Evolutionary conservation across 2,329 filamentous ascomycete species (phyloP), one percentile per base, ranked within the genome.

Genomic region (Fusarium anguioides): DNA sequence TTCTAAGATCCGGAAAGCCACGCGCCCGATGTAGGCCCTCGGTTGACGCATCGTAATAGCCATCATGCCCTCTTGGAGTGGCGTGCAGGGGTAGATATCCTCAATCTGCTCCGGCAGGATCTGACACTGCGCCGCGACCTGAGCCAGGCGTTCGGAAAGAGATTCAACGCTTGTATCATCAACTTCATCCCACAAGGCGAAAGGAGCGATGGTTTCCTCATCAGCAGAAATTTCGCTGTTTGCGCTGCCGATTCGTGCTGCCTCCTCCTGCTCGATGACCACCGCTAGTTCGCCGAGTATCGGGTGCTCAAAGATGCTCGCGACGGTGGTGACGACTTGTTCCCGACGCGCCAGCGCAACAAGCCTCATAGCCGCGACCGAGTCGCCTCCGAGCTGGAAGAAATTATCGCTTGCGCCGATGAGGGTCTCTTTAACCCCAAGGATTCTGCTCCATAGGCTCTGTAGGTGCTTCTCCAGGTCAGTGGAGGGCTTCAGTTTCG

Each of bases 31-130:
- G 50, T 54, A 44, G 31, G 50, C 40, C 24, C 37, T 37, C 11
- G 50, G 39, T 37, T 54, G 39, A 29, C 33, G 40, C 40, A 46
- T 45, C 31, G 50, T 44, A 37, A 44, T 37, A 15, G 37, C 50
- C 40, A 54, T 45, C 40, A 54, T 42, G 40, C 50, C 37, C 33
- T 44, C 50, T 46, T 54, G 50, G 50, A 54, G 37, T 4, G 50
- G 41, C 15, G 50, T 53, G 23, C 50, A 52, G 17, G 49, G 49
- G 49, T 52, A 52, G 35, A 52, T 33, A 42, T 53, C 49, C 24
- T 53, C 49, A 41, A 51, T 51, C 47, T 50, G 47, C 47, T 50
- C 47, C 47, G 47, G 47, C 47, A 40, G 47, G 47, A 50, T 40
- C 24, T 50, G 47, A 50, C 47, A 50, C 36, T 50, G 47, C 47